These are phyloP conservation scores for Picea sitchensis DNA, from an alignment of 75 land plant species.

Conservation along the genomic window DNA sequence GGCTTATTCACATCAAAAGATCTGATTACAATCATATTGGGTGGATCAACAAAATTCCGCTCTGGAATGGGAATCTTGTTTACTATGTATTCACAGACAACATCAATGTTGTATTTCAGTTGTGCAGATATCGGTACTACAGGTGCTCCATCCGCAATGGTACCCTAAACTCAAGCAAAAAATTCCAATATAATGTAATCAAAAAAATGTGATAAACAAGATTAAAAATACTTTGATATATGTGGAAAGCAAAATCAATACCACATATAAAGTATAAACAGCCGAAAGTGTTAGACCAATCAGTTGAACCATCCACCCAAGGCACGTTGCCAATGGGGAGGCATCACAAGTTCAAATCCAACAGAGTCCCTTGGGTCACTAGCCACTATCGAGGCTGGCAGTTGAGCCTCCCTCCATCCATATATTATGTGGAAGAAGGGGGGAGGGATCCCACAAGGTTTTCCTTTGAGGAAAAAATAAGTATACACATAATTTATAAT, in stretches of 20 bases:
- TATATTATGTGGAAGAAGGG: no score
- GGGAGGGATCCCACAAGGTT: no score
- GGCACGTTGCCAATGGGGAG: background rate
- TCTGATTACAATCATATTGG: slow-evolving; percentile 95
- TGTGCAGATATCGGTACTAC: slow-evolving; percentile 98
- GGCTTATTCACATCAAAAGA: slow-evolving; percentile 99
- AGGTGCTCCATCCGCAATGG: slow-evolving; percentile 96
- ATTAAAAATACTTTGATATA: no score
- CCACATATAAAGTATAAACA: background rate
- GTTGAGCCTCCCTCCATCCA: no score
- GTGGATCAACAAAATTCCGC: slow-evolving; percentile 78
- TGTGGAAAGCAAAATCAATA: background rate
- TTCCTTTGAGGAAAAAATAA: no score
- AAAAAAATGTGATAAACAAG: background rate
- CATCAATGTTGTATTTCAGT: slow-evolving; percentile 95
- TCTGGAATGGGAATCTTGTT: slow-evolving; percentile 95
- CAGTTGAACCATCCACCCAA: background rate
- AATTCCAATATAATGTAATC: background rate
- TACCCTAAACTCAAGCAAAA: slow-evolving; percentile 48
- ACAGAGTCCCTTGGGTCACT: slow-evolving; percentile 36
- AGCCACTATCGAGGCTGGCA: no score
- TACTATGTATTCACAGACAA: slow-evolving; percentile 93
- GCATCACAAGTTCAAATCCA: background rate
- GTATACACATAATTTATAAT: no score
- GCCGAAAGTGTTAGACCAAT: no score